Conservation (phyloP, 495 filamentous ascomycete species). For the Parmelia sp. region DNA sequence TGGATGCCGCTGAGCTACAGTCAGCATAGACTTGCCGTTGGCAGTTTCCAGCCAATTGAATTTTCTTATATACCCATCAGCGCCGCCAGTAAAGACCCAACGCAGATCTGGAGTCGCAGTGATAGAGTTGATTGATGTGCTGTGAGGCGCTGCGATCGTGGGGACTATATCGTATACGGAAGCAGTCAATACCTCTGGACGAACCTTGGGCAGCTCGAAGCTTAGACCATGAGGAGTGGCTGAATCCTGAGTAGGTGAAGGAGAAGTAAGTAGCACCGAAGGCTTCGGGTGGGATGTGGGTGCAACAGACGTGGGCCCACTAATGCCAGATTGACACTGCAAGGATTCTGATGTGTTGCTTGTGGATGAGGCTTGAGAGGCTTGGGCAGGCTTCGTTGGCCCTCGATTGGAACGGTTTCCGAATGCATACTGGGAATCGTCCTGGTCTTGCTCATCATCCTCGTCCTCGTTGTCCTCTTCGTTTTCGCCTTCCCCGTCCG, state of each 20-base stretch:
- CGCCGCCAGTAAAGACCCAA: slow-evolving; percentile 90
- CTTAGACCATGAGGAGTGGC: slow-evolving; percentile 32
- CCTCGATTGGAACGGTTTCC: slow-evolving; percentile 15
- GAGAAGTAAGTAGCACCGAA: slow-evolving; percentile 35
- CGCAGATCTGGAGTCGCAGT: slow-evolving; percentile 90
- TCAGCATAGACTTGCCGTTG: slow-evolving; percentile 89
- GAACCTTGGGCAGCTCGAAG: slow-evolving; percentile 56
- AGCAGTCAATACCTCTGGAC: slow-evolving; percentile 77
- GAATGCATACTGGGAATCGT: slow-evolving; percentile 29
- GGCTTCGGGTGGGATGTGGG: slow-evolving; percentile 38
- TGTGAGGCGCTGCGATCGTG: slow-evolving; percentile 91
- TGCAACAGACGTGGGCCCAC: slow-evolving; percentile 29
- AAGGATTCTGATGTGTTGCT: slow-evolving; percentile 45
- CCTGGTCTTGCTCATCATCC: slow-evolving; percentile 50
- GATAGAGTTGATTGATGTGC: slow-evolving; percentile 90
- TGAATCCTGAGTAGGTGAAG: slow-evolving; percentile 32
- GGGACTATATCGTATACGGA: slow-evolving; percentile 89
- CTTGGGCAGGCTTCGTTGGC: slow-evolving; percentile 13
- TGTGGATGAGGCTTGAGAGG: slow-evolving; percentile 17
- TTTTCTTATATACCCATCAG: slow-evolving; percentile 90
- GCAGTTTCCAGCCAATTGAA: slow-evolving; percentile 94
- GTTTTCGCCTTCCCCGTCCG: slow-evolving; percentile 53
- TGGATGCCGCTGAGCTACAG: slow-evolving; percentile 91
- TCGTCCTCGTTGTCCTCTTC: slow-evolving; percentile 53
- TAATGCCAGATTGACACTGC: slow-evolving; percentile 41